A percentile compares a stretch with the other conserved stretches of the same genome.
Conservation (phyloP, 768 basidiomycete species). For the Rhodotorula paludigena region DNA sequence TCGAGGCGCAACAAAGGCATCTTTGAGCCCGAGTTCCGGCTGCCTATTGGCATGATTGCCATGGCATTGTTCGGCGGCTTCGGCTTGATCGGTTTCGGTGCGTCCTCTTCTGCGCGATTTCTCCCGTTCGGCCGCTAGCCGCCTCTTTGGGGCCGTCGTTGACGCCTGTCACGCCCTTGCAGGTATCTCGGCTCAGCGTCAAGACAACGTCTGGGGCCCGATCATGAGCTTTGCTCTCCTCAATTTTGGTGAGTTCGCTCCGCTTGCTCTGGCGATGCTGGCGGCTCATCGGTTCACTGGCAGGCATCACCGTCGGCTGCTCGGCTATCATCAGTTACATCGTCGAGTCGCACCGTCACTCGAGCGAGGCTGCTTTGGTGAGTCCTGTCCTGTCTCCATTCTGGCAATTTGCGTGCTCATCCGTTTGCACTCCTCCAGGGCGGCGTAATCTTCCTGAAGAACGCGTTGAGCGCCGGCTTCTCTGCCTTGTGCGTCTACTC, state of each 20-base stretch:
- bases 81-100: too few species aligned
- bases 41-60: too few species aligned
- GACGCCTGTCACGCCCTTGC: constrained; percentile 44
- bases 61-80: too few species aligned
- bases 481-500: not conserved
- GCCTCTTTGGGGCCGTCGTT: constrained; percentile 42
- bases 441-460: constrained; percentile 29
- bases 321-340: constrained; percentile 36
- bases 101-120: too few species aligned
- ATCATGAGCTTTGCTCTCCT: constrained; percentile 40
- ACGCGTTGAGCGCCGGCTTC: not conserved
- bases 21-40: too few species aligned
- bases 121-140: too few species aligned
- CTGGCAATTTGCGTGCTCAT: too few species aligned
- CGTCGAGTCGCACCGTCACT: constrained; percentile 39
- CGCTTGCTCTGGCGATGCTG: constrained; percentile 21
- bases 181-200: constrained; percentile 26
- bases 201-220: not conserved
- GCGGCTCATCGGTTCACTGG: constrained; percentile 34
- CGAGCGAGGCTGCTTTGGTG: constrained; percentile 36
- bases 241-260: not conserved
- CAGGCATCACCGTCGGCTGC: constrained; percentile 38
- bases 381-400: too few species aligned
- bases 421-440: too few species aligned
- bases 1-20: too few species aligned